Base-by-base conservation (phyloP, 495 filamentous ascomycete genomes). In the Penicillium silybi region DNA sequence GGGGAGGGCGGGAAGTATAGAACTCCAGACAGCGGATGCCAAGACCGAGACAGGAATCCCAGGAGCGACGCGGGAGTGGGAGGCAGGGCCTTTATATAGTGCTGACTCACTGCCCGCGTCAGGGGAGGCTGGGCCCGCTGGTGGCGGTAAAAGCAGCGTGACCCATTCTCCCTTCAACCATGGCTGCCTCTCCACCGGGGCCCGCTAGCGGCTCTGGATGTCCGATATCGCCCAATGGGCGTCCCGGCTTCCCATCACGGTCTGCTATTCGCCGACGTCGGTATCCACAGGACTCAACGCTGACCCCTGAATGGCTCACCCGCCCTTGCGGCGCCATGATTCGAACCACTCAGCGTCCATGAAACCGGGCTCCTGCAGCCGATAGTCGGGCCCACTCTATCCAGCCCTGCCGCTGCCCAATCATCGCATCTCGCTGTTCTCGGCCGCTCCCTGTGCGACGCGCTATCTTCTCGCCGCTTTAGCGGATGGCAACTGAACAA, bases 81-180 rank as follows among this genome's bases (percentile, higher is more conserved):
- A 74, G 72, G 65, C 67, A 67, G 69, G 64, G 57, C 56, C 71
- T 66, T 75, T 75, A 69, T 74, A 77, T 77, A 75, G 68, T 66
- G 66, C 65, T 70, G 70, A 72, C 46, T 69, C 69, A 69, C 60
- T 50, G 60, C 58, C 47, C 40, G 55, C 58, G 55, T 64, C 68
- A 66, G 71, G 69, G 70, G 63, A 69, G 64, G 70, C 69, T 71
- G 67, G 69, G 57, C 60, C 67, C 53, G 52, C n/a, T 60, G 61
- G 65, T 63, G 71, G 71, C 68, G 70, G 61, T 60, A 68, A 76
- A 74, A 73, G 66, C 73, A 71, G 73, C 69, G 59, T 56, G 37
- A 49, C 45, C 8, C 38, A 19, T 50, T 58, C 50, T 54, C 59
- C 62, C 48, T 56, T 59, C 65, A 63, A 56, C 66, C 69, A 64